These are phyloP conservation scores for Gnaphalium uliginosum DNA, from an alignment of 129 eudicot genomes.

Conservation along the genomic window DNA sequence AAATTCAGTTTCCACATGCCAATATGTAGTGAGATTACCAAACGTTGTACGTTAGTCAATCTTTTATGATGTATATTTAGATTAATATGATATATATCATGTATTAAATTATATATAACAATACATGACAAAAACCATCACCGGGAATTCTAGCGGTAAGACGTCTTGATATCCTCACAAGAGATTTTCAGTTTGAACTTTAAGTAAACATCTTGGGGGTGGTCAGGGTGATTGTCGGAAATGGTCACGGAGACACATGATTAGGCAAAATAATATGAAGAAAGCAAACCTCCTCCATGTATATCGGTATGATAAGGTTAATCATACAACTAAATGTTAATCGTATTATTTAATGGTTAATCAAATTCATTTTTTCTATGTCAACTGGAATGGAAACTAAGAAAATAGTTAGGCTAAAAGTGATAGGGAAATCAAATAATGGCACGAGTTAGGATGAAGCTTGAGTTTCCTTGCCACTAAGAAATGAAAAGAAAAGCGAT, in stretches of 20 bases:
- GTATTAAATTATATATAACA: too few relatives aligned
- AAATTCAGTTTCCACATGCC: not conserved
- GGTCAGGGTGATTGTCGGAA: not conserved
- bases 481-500: constrained; percentile 24
- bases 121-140: too few relatives aligned
- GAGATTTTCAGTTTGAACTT: too few relatives aligned
- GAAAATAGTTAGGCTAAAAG: constrained; percentile 45
- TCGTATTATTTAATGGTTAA: not conserved
- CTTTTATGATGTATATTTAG: not conserved
- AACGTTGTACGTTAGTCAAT: not conserved
- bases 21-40: not conserved
- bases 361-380: not conserved
- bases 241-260: not conserved
- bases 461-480: constrained; percentile 37
- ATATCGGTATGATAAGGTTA: not conserved
- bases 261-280: not conserved
- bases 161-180: too few relatives aligned
- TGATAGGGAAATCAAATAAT: constrained; percentile 39
- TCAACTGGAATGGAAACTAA: constrained; percentile 10
- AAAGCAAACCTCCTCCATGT: not conserved
- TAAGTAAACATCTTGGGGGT: too few relatives aligned
- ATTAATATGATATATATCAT: not conserved
- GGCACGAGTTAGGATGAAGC: constrained; percentile 33
- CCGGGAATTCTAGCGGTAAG: too few relatives aligned
- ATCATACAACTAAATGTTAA: not conserved